Conservation (phyloP, 306 rosid species). For the Fagus sylvatica region DNA sequence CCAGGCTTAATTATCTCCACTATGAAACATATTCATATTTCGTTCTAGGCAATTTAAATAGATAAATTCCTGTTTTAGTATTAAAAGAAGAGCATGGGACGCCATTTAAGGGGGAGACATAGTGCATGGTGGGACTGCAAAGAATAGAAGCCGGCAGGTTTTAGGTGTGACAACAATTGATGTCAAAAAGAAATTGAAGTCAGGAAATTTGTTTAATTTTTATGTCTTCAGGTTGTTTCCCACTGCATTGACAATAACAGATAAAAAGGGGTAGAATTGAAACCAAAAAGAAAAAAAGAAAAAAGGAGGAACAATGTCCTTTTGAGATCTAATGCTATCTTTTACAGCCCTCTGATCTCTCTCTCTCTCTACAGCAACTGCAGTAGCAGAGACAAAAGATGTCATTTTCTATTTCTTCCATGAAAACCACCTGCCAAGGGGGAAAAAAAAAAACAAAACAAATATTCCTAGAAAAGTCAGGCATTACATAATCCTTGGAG, state of each 20-base stretch:
- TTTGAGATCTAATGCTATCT: constrained; percentile 36
- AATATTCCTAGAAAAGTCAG: constrained; percentile 16
- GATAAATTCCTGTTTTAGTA: not conserved
- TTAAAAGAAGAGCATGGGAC: not conserved
- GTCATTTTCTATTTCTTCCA: constrained; percentile 48
- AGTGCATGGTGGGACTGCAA: constrained; percentile 4
- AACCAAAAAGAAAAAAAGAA: not conserved
- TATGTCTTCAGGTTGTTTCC: constrained; percentile 46
- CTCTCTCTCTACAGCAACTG: constrained; percentile 33
- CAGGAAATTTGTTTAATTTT: constrained; percentile 33
- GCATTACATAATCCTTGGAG: constrained; percentile 1
- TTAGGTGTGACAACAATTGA: constrained; percentile 17
- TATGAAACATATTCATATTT: not conserved
- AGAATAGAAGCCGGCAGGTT: constrained; percentile 25
- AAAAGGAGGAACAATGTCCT: constrained; percentile 19
- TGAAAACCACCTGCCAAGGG: constrained; percentile 41
- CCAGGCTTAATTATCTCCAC: not conserved
- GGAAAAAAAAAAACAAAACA: constrained; percentile 5
- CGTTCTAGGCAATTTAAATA: not conserved
- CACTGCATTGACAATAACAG: constrained; percentile 58
- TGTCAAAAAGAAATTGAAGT: constrained; percentile 31
- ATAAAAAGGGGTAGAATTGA: constrained; percentile 16
- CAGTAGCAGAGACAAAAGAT: constrained; percentile 28
- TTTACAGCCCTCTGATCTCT: constrained; percentile 30
- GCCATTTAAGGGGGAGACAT: constrained; percentile 5